Evolutionary conservation across 139 green algal genomes (phyloP).

Genomic region (Chlamydomonas asymmetrica): DNA sequence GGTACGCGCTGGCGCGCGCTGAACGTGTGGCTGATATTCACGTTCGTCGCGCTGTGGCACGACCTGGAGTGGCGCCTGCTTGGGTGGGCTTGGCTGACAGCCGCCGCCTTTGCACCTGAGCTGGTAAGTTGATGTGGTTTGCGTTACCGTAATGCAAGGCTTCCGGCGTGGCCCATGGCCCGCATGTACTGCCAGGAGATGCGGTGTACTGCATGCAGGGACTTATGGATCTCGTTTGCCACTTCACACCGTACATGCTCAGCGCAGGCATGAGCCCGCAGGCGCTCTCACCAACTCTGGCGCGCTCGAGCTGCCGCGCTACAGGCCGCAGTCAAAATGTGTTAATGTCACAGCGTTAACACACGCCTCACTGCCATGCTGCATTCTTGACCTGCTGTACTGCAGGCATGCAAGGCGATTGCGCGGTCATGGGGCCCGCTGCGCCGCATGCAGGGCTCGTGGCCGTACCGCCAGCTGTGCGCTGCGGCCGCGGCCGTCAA

Average conservation of each 20-base stretch:
- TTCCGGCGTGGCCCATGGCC: neutral
- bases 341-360: no score
- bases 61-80: constrained; percentile 87
- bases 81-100: constrained; percentile 85
- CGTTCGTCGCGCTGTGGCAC: constrained; percentile 96
- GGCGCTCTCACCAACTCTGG: no score
- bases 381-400: neutral
- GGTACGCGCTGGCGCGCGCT: constrained; percentile 54
- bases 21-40: constrained; percentile 92
- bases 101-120: constrained; percentile 69
- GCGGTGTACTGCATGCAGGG: constrained; percentile 1
- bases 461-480: constrained; percentile 45
- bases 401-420: constrained; percentile 1
- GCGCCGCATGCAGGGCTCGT: neutral
- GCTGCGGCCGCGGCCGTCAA: constrained; percentile 57
- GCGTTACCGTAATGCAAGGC: neutral
- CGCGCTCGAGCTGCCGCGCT: no score
- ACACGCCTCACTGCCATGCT: no score
- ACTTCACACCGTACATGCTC: neutral
- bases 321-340: no score
- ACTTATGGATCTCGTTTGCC: constrained; percentile 10
- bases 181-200: neutral
- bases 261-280: no score
- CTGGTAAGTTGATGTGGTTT: constrained; percentile 42
- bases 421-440: neutral